phyloP scores from a whole-genome alignment of 441 rosid genomes.

The Pelargonium citronellum region DNA sequence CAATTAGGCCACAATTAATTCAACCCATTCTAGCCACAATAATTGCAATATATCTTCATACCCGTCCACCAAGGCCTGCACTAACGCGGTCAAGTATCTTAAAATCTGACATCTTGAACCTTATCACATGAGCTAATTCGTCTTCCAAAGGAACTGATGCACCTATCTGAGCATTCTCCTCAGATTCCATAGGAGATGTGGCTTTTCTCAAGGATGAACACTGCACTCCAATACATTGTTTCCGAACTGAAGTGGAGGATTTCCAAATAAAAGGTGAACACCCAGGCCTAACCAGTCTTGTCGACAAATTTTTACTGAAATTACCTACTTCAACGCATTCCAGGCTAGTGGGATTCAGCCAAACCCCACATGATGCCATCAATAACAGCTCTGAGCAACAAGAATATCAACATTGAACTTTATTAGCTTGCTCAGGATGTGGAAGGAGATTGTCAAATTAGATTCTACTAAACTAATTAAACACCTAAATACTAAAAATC shows the following conservation, averaged over 20 bases:
- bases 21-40: not conserved
- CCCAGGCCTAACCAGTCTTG: conserved; percentile 24
- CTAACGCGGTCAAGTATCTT: conserved; percentile 70
- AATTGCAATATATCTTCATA: conserved; percentile 22
- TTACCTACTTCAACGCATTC: conserved; percentile 29
- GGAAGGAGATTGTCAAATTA: too few relatives aligned
- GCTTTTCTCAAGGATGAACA: conserved; percentile 41
- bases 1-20: conserved; percentile 5
- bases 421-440: not conserved
- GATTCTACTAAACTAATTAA: not conserved
- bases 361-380: conserved; percentile 51
- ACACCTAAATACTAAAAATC: not conserved
- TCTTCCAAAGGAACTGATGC: conserved; percentile 31
- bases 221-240: conserved; percentile 21
- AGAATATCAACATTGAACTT: too few relatives aligned
- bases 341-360: conserved; percentile 28
- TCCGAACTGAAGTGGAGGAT: conserved; percentile 14
- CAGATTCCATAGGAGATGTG: conserved; percentile 33
- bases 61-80: conserved; percentile 83
- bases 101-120: conserved; percentile 76
- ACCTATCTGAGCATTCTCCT: conserved; percentile 27
- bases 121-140: conserved; percentile 51
- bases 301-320: conserved; percentile 31
- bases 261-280: conserved; percentile 21
- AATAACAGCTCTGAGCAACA: conserved; percentile 17